Conservation (phyloP, 129 eudicot genomes). For the Tagetes patula region DNA sequence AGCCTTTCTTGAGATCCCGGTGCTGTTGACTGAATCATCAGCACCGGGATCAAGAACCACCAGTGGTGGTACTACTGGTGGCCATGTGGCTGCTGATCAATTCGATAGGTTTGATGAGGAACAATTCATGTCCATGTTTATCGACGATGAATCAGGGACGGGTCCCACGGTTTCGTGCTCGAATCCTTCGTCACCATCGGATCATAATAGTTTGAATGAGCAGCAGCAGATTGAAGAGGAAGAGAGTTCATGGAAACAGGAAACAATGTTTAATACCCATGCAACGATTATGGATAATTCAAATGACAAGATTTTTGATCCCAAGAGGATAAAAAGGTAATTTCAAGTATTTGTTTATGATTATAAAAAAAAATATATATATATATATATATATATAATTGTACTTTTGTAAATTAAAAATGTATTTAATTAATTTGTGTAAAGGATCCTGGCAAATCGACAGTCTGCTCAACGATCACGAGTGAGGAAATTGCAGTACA, state of each 20-base stretch:
- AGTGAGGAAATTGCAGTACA: conserved; percentile 91
- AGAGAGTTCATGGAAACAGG: conserved; percentile 56
- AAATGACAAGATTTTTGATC: conserved; percentile 63
- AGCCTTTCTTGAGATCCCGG: conserved; percentile 68
- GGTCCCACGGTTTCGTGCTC: conserved; percentile 57
- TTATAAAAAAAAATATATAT: no score
- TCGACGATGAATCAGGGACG: conserved; percentile 40
- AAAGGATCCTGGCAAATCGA: conserved; percentile 81
- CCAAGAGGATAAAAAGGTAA: conserved; percentile 90
- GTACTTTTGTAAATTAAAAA: background rate
- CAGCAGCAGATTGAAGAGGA: conserved; percentile 63
- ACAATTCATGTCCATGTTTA: conserved; percentile 88
- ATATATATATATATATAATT: background rate
- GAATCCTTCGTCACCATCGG: conserved; percentile 75
- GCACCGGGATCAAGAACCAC: conserved; percentile 35
- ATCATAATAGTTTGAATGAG: conserved; percentile 63
- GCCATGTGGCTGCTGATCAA: conserved; percentile 1
- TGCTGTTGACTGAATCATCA: conserved; percentile 30
- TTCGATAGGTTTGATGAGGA: conserved; percentile 81
- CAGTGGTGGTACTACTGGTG: conserved; percentile 12
- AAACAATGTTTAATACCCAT: conserved; percentile 37
- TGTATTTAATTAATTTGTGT: no score
- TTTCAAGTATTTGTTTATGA: background rate
- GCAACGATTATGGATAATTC: conserved; percentile 41
- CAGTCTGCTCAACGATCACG: conserved; percentile 97